Base-by-base conservation (phyloP, 306 rosid genomes). In the Dalbergia cultrata region DNA sequence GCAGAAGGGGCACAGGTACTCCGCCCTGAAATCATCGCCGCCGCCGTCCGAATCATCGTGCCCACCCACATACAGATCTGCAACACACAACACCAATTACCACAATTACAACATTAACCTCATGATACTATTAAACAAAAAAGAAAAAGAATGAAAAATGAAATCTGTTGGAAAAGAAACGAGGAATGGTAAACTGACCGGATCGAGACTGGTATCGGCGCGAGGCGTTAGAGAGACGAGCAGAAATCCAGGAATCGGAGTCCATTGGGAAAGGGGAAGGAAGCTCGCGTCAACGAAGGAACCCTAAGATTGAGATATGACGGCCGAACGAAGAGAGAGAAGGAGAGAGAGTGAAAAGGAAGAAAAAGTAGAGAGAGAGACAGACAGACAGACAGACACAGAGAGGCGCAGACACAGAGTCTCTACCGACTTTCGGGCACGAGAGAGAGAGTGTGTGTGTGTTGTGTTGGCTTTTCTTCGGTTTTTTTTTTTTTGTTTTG, bases 1-100 rank as follows among this genome's bases (percentile, higher is more conserved):
- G 22, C 97, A 92, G 67, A 89, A 90, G 58, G 97, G 97, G 73
- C 97, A 92, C 13, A 90, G 84, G 71, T 77, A 92, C 81, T 92
- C 97, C 56, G 90, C 83, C 65, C 87, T 81, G 61, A 86, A 81
- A 74, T 90, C 95, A 69, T 90, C 95, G 5, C 72, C 89, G 4
- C 88, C 95, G 13, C 89, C 90, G 8, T 87, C 90, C 0, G 19
- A 58, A 45, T 91, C 95, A 5, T 89, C 93, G 60, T 85, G 86
- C 5, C 79, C 84, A 35, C 79, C 87, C 3, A 88, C 41, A 33
- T 68, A 89, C 84, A 87, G 92, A 92, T 92, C 97, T 90, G 84
- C 80, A 54, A 8, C 21, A 65, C 10, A 39, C 69, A 81, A 33
- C 75, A 76, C 11, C 12, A 26, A 2, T 26, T 26, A 16, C 17